Percentiles rank a stretch among this genome's conserved stretches.
phyloP scores from a whole-genome alignment of 2,329 filamentous ascomycete genomes.

The Beauveria brongniartii region DNA sequence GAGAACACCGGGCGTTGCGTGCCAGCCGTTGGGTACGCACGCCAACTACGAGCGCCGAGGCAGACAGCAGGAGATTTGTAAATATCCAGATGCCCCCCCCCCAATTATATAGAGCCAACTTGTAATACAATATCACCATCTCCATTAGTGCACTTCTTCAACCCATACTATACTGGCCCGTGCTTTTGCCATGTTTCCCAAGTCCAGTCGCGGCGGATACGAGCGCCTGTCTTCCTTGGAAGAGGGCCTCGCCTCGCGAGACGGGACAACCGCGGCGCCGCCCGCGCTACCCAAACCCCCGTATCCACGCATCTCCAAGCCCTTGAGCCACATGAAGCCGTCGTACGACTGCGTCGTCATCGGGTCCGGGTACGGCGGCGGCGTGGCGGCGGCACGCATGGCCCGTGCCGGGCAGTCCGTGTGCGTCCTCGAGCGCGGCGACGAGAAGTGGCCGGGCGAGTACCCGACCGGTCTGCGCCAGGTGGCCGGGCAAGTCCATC shows the following conservation, averaged over 20 bases:
- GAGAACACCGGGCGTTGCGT: neutral
- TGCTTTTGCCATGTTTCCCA: neutral
- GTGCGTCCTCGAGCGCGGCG: constrained; percentile 56
- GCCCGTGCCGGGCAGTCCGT: constrained; percentile 48
- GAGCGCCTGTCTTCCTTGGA: neutral
- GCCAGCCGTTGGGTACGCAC: neutral
- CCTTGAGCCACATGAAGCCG: neutral
- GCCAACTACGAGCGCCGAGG: neutral
- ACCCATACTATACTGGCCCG: neutral
- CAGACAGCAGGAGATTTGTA: neutral
- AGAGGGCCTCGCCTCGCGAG: neutral
- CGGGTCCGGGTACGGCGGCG: constrained; percentile 61
- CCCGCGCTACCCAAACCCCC: neutral
- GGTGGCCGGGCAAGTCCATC: constrained; percentile 42
- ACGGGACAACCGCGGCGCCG: neutral
- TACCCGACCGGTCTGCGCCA: constrained; percentile 45
- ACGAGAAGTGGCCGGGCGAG: constrained; percentile 59
- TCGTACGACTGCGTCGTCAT: constrained; percentile 59
- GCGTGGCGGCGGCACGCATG: constrained; percentile 57
- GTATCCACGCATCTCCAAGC: neutral
- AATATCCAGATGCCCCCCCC: neutral
- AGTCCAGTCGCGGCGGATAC: neutral
- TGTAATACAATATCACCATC: neutral
- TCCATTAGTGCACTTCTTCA: neutral
- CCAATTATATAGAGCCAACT: neutral